phyloP scores from a whole-genome alignment of 2,329 filamentous ascomycete species.

The Whalleya microplaca region DNA sequence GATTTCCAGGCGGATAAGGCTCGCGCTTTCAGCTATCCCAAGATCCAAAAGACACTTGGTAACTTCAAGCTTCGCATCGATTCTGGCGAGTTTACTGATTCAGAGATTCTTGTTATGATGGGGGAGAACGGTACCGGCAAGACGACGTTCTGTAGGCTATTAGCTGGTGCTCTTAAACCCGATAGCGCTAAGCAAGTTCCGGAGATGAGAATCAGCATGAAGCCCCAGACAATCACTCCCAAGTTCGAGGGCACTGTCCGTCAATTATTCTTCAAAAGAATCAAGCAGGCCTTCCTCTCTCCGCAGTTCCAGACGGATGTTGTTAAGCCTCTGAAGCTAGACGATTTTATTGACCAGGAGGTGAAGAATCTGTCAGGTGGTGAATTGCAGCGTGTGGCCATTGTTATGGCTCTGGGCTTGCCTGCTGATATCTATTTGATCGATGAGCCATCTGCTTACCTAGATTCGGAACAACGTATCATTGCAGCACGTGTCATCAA shows the following conservation, averaged over 20 bases:
- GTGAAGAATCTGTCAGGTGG: slow-evolving; percentile 98
- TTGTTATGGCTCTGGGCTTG: slow-evolving; percentile 92
- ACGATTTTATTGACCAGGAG: slow-evolving; percentile 99
- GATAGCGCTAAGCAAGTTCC: slow-evolving; percentile 80
- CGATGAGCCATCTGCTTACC: slow-evolving; percentile 95
- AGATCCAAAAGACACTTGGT: slow-evolving; percentile 91
- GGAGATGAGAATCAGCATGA: slow-evolving; percentile 98
- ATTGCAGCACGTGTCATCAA: slow-evolving; percentile 97
- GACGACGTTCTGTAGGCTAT: slow-evolving; percentile 96
- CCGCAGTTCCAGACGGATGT: slow-evolving; percentile 99
- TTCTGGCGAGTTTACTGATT: slow-evolving; percentile 88
- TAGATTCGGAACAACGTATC: slow-evolving; percentile 99
- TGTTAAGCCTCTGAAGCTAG: slow-evolving; percentile 98
- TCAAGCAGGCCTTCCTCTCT: slow-evolving; percentile 93
- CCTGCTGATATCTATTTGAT: slow-evolving; percentile 98
- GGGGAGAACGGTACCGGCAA: slow-evolving; percentile 99
- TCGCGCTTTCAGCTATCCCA: slow-evolving; percentile 84
- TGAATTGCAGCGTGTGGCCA: slow-evolving; percentile 98
- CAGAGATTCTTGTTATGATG: slow-evolving; percentile 99
- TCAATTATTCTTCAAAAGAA: slow-evolving; percentile 99
- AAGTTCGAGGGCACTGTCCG: slow-evolving; percentile 97
- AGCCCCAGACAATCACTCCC: slow-evolving; percentile 98
- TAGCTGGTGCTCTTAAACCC: slow-evolving; percentile 91
- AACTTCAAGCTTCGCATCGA: slow-evolving; percentile 85
- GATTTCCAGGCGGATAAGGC: slow-evolving; percentile 85